These are phyloP conservation scores for Epichloe scottii DNA, from an alignment of 2,329 filamentous ascomycete genomes.

Conservation along the genomic window DNA sequence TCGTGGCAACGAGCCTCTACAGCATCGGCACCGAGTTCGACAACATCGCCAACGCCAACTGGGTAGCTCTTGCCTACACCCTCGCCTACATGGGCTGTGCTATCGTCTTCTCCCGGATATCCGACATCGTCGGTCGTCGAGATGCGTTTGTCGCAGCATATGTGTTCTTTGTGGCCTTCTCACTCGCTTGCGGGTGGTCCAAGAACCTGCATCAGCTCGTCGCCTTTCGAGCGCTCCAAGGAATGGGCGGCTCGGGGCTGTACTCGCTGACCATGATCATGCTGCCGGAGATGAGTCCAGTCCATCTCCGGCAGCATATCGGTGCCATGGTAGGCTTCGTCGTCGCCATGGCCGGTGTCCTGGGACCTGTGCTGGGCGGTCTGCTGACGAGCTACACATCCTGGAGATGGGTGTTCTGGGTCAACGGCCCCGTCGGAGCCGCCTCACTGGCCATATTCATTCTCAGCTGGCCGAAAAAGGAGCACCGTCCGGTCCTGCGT, in stretches of 20 bases:
- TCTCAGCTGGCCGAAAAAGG: conserved; percentile 34
- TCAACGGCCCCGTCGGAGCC: conserved; percentile 41
- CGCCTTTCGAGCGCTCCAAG: conserved; percentile 35
- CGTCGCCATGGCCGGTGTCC: conserved; percentile 33
- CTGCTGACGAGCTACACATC: conserved; percentile 34
- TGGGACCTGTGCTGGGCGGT: conserved; percentile 40
- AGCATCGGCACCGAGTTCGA: conserved; percentile 41
- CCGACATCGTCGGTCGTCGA: conserved; percentile 42
- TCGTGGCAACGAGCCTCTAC: conserved; percentile 45
- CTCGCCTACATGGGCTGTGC: conserved; percentile 44
- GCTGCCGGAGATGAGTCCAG: conserved; percentile 36
- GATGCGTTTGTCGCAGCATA: conserved; percentile 38
- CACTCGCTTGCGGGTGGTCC: conserved; percentile 36
- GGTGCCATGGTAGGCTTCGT: conserved; percentile 36
- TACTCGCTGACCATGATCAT: conserved; percentile 45
- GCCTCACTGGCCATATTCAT: conserved; percentile 34
- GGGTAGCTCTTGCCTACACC: conserved; percentile 44
- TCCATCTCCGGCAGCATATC: conserved; percentile 27
- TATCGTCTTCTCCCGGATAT: conserved; percentile 40
- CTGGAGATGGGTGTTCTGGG: conserved; percentile 47
- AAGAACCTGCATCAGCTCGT: conserved; percentile 29
- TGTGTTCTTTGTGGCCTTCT: conserved; percentile 42
- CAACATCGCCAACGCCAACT: conserved; percentile 32
- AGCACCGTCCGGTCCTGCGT: conserved; percentile 25
- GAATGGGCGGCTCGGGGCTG: conserved; percentile 37